Base-by-base conservation (phyloP, 2,329 filamentous ascomycete genomes). In the Bipolaris sorokiniana region DNA sequence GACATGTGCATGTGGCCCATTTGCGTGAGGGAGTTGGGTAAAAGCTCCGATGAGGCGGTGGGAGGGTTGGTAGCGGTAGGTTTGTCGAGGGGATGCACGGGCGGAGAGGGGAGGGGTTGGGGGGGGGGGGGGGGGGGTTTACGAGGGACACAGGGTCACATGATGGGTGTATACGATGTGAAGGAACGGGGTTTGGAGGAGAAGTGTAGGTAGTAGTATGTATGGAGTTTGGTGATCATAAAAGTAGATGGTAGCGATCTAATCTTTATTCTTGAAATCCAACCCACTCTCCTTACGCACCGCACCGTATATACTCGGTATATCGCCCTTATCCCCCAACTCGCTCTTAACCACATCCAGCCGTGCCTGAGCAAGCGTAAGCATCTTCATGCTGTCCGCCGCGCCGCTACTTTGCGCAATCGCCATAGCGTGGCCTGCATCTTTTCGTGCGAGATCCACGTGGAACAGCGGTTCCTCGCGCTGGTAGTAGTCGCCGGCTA, bases 381-480 rank as follows among this genome's bases (percentile, higher is more conserved):
- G 78, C 61, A 86, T 88, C 58, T 80, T 83, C 76, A 96, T 76
- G 56, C 81, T 83, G 41, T 84, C 81, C 37, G 42, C 37, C 1
- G 57, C 57, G 0, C 90, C 91, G 5, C 81, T 82, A 22, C 78
- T 78, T 59, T 85, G 79, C 0, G 90, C 92, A 56, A 97, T 69
- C 52, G 78, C 80, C 72, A 87, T 79, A 4, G 90, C 91, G 80
- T 97, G 92, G 1, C 87, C 79, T 1, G 88, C 85, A 79, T 97
- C 93, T 74, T 97, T 97, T 59, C 89, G 81, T 5, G 92, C 92
- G 57, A 96, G 80, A 73, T 95, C 89, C 0, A 94, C 90, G 3
- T 86, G 86, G 74, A 96, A 96, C 7, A 95, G 79, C n/a, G 92
- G 92, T 72, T 88, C 89, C 22, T 90, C 86, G 11, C 89, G 82